Evolutionary conservation across 441 rosid species (phyloP).

Genomic region (Croton setiger): DNA sequence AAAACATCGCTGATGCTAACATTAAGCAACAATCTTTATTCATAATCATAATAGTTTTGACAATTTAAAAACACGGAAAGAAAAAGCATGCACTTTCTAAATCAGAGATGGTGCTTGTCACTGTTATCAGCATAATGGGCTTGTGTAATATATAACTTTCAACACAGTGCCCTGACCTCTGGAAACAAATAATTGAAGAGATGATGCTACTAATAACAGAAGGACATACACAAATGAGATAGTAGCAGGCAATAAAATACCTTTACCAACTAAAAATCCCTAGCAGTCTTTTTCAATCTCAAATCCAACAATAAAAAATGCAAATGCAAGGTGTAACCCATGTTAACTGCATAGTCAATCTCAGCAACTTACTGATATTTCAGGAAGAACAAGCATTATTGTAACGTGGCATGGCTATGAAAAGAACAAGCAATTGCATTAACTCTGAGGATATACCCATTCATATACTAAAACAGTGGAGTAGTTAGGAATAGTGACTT

Average conservation of each 20-base stretch:
- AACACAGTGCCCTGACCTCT: slow-evolving; percentile 12
- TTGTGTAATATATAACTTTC: slow-evolving; percentile 17
- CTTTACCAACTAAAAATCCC: slow-evolving; percentile 14
- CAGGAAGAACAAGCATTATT: slow-evolving; percentile 7
- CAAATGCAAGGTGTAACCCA: slow-evolving; percentile 31
- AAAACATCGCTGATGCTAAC: background rate
- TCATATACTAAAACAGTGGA: slow-evolving; percentile 12
- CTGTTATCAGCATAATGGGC: slow-evolving; percentile 11
- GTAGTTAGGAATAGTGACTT: slow-evolving; percentile 16
- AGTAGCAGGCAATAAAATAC: background rate
- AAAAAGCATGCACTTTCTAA: background rate
- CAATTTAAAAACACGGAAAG: background rate
- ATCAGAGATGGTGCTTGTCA: slow-evolving; percentile 14
- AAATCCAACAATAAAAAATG: slow-evolving; percentile 15
- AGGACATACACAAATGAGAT: slow-evolving; percentile 10
- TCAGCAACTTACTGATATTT: slow-evolving; percentile 20
- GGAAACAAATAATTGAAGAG: slow-evolving; percentile 18
- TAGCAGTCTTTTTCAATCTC: slow-evolving; percentile 15
- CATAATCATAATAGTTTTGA: background rate
- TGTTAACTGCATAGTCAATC: slow-evolving; percentile 2
- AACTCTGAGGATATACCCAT: slow-evolving; percentile 12
- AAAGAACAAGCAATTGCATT: slow-evolving; percentile 27
- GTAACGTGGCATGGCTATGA: slow-evolving; percentile 17
- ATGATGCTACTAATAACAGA: slow-evolving; percentile 12
- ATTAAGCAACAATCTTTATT: background rate